Percentiles rank a stretch among this genome's conserved stretches.
phyloP scores from a whole-genome alignment of 768 basidiomycete genomes.

The Mrakia hoshinonis region DNA sequence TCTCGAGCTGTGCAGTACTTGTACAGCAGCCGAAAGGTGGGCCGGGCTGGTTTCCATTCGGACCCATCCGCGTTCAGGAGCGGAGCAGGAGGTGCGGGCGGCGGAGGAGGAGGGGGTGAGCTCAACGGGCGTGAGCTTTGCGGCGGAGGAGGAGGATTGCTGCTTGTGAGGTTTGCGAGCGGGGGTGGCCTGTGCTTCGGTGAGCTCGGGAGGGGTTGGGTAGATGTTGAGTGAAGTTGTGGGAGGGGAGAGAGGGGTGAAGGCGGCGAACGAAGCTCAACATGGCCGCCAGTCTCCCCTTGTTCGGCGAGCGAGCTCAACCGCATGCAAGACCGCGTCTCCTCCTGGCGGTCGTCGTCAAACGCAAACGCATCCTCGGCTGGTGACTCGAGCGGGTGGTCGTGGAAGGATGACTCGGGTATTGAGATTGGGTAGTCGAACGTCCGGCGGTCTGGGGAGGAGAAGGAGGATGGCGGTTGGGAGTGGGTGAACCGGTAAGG shows the following conservation, averaged over 20 bases:
- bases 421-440: neutral
- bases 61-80: neutral
- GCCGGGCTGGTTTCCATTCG: conserved; percentile 41
- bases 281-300: neutral
- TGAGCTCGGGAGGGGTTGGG: neutral
- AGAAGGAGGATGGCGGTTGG: neutral
- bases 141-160: neutral
- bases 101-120: neutral
- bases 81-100: neutral
- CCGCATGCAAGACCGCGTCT: neutral
- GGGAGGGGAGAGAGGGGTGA: neutral
- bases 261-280: neutral
- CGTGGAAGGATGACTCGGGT: neutral
- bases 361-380: neutral
- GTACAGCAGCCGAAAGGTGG: conserved; percentile 59
- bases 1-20: conserved; percentile 55
- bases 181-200: neutral
- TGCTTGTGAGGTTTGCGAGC: neutral
- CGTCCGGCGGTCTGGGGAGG: neutral
- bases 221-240: neutral
- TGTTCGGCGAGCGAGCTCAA: neutral
- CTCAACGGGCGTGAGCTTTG: neutral
- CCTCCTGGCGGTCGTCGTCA: neutral
- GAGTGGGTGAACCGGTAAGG: neutral
- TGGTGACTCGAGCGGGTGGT: neutral